Conservation (phyloP, 2,329 filamentous ascomycete species). For the Colletotrichum abscissum region DNA sequence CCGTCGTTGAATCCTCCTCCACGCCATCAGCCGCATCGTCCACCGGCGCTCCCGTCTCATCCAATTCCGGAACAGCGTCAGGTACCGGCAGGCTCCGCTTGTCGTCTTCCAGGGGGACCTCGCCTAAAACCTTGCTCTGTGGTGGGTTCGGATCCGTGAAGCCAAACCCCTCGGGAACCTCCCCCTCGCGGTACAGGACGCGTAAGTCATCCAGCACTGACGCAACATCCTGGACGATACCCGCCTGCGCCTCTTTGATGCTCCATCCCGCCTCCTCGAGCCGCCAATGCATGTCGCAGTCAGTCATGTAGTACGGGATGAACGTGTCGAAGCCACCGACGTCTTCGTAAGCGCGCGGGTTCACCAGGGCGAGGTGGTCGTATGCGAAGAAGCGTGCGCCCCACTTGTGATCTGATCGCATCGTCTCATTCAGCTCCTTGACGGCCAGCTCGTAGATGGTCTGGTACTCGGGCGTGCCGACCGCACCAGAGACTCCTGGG, state of each 20-base stretch:
- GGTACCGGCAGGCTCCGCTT: not conserved
- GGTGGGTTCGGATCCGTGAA: slow-evolving; percentile 52
- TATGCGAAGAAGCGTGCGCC: slow-evolving; percentile 66
- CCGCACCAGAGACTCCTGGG: slow-evolving; percentile 35
- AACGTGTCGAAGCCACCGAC: slow-evolving; percentile 67
- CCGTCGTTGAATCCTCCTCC: not conserved
- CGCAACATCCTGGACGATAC: slow-evolving; percentile 59
- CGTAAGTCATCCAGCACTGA: slow-evolving; percentile 57
- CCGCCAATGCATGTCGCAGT: slow-evolving; percentile 66
- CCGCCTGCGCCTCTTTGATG: slow-evolving; percentile 50
- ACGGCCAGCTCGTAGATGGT: slow-evolving; percentile 54
- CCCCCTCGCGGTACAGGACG: slow-evolving; percentile 55
- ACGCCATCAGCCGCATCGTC: not conserved
- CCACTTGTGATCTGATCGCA: slow-evolving; percentile 54
- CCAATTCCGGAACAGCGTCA: not conserved
- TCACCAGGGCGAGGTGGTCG: slow-evolving; percentile 68
- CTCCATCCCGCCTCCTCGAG: slow-evolving; percentile 57
- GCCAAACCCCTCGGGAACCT: slow-evolving; percentile 41
- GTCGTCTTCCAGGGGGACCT: not conserved
- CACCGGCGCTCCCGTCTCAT: not conserved
- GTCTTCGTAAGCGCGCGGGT: slow-evolving; percentile 60
- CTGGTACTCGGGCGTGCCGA: slow-evolving; percentile 52
- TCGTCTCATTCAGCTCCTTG: slow-evolving; percentile 46
- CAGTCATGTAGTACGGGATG: slow-evolving; percentile 68
- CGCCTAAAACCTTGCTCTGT: not conserved